Percentiles rank a stretch among this genome's conserved stretches.
These are phyloP conservation scores for Boletus pseudo-olivaceus DNA, from an alignment of 768 basidiomycete species.

Conservation along the genomic window DNA sequence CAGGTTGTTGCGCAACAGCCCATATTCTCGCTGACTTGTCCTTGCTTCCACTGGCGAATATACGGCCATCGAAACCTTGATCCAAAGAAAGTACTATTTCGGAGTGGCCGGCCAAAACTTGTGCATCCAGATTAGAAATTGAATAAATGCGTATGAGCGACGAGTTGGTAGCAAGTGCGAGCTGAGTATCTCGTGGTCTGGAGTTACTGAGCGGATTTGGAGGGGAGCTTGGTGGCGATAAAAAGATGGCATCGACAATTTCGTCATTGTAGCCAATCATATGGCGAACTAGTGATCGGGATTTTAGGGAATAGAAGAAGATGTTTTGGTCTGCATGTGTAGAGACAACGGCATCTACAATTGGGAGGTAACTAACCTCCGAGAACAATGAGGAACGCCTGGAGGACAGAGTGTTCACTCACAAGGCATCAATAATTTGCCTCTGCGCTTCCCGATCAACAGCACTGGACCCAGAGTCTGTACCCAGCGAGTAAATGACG, in stretches of 20 bases:
- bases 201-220: slow-evolving; percentile 17
- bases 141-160: slow-evolving; percentile 91
- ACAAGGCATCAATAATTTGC: slow-evolving; percentile 84
- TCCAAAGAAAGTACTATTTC: slow-evolving; percentile 91
- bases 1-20: slow-evolving; percentile 38
- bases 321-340: slow-evolving; percentile 98
- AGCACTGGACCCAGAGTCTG: slow-evolving; percentile 30
- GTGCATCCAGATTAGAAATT: slow-evolving; percentile 69
- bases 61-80: slow-evolving; percentile 55
- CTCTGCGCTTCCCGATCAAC: slow-evolving; percentile 73
- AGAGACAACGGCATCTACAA: slow-evolving; percentile 65
- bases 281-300: slow-evolving; percentile 65
- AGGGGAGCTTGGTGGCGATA: slow-evolving; percentile 44
- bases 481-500: slow-evolving; percentile 56
- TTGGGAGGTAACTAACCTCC: slow-evolving; percentile 60
- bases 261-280: slow-evolving; percentile 98
- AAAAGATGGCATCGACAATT: slow-evolving; percentile 85
- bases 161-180: slow-evolving; percentile 97
- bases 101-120: slow-evolving; percentile 82
- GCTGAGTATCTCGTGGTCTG: slow-evolving; percentile 53
- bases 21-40: slow-evolving; percentile 87
- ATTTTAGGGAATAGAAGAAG: slow-evolving; percentile 79
- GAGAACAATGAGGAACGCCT: slow-evolving; percentile 15
- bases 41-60: slow-evolving; percentile 91
- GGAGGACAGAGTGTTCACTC: slow-evolving; percentile 33